These are phyloP conservation scores for Phialophora chinensis DNA, from an alignment of 2,329 filamentous ascomycete species.

Conservation along the genomic window DNA sequence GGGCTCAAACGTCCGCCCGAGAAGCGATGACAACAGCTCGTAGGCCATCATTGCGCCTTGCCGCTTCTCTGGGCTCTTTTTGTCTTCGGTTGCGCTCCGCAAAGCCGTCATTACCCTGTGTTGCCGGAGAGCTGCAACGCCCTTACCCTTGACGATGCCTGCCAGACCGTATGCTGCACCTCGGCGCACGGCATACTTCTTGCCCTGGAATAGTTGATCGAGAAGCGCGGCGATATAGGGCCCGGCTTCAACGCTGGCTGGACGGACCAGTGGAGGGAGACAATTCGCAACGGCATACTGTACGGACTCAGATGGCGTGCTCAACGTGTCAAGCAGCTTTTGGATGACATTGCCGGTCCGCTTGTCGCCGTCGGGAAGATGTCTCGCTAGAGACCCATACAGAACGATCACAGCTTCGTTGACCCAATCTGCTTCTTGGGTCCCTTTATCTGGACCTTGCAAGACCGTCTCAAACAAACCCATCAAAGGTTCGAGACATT, in stretches of 20 bases:
- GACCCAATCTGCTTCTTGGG: slow-evolving; percentile 81
- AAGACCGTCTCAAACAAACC: slow-evolving; percentile 85
- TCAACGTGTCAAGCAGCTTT: slow-evolving; percentile 82
- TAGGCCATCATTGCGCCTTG: slow-evolving; percentile 89
- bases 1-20: slow-evolving; percentile 90
- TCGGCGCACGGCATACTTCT: slow-evolving; percentile 89
- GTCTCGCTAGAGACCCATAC: slow-evolving; percentile 89
- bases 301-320: slow-evolving; percentile 93
- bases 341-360: slow-evolving; percentile 89
- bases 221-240: slow-evolving; percentile 82
- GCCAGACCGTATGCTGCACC: slow-evolving; percentile 94
- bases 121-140: slow-evolving; percentile 79
- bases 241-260: slow-evolving; percentile 76
- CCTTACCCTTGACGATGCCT: slow-evolving; percentile 86
- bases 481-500: slow-evolving; percentile 88
- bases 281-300: slow-evolving; percentile 97
- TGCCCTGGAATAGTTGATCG: slow-evolving; percentile 80
- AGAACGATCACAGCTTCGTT: slow-evolving; percentile 98
- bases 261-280: slow-evolving; percentile 84
- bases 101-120: slow-evolving; percentile 84
- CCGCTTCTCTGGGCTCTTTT: slow-evolving; percentile 86
- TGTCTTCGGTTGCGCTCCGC: slow-evolving; percentile 85
- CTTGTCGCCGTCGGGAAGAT: slow-evolving; percentile 81
- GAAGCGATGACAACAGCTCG: slow-evolving; percentile 83
- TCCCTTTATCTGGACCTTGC: slow-evolving; percentile 82